Percentiles rank a stretch among this genome's conserved stretches.
Conservation (phyloP, 208 protist species). For the Acanthamoeba healyi region DNA sequence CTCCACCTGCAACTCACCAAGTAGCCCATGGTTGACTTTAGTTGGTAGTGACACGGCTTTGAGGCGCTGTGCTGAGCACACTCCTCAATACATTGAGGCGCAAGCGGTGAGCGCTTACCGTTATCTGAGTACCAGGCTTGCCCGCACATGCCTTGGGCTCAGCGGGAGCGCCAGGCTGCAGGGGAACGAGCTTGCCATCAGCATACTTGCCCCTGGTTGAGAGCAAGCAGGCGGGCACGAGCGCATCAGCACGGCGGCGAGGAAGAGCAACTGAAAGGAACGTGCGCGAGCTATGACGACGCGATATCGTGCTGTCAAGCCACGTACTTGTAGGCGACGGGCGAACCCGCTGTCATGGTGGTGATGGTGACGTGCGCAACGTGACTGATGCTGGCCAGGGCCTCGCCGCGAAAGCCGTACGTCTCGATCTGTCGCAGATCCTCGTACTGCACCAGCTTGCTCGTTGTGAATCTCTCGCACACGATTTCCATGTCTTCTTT, state of each 20-base stretch:
- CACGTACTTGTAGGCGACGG: constrained; percentile 88
- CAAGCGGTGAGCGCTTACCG: constrained; percentile 77
- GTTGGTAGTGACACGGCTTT: constrained; percentile 5
- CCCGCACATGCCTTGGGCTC: constrained; percentile 90
- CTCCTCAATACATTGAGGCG: no score
- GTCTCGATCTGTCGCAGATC: constrained; percentile 95
- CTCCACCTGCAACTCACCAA: constrained; percentile 89
- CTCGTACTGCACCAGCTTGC: constrained; percentile 91
- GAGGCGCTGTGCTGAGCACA: not conserved
- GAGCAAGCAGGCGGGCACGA: constrained; percentile 85
- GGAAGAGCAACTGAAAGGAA: constrained; percentile 80
- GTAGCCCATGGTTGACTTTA: constrained; percentile 22
- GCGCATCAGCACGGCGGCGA: no score
- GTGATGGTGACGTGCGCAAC: constrained; percentile 91
- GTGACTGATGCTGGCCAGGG: constrained; percentile 92
- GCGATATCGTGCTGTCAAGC: not conserved
- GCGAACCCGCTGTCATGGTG: constrained; percentile 84
- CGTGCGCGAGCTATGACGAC: not conserved
- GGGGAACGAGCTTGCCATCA: constrained; percentile 87
- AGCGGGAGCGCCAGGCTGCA: constrained; percentile 29
- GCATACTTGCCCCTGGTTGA: constrained; percentile 84
- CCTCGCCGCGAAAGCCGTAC: constrained; percentile 94
- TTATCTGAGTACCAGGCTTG: constrained; percentile 88
- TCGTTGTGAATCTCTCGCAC: constrained; percentile 96
- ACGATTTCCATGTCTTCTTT: constrained; percentile 96